A percentile compares a stretch with the other conserved stretches of the same genome.
These are phyloP conservation scores for Clathrus columnatus DNA, from an alignment of 768 basidiomycete species.

Conservation along the genomic window DNA sequence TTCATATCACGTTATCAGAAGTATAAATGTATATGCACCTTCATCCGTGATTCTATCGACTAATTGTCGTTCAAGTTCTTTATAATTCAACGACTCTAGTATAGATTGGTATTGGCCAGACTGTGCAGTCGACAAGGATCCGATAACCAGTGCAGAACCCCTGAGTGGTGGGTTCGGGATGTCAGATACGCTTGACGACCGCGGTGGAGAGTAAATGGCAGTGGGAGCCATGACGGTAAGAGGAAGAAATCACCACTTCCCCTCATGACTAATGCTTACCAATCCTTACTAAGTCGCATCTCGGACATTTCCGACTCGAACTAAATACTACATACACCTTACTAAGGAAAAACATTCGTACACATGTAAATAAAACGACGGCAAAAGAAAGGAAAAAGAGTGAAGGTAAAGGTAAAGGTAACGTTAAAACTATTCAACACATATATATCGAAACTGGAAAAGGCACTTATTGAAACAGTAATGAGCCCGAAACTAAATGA, in stretches of 20 bases:
- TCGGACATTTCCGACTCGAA: no score
- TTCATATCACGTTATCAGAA: slow-evolving; percentile 1
- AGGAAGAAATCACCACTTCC: slow-evolving; percentile 13
- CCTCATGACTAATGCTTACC: no score
- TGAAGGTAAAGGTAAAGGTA: no score
- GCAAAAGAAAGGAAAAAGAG: no score
- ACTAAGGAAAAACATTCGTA: no score
- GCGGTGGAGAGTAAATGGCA: slow-evolving; percentile 34
- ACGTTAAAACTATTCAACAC: no score
- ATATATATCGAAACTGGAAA: no score
- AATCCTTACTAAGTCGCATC: no score
- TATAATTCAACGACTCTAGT: slow-evolving; percentile 36
- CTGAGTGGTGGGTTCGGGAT: slow-evolving; percentile 10
- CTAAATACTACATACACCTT: no score
- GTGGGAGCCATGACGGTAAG: slow-evolving; percentile 49
- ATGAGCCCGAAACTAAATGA: no score
- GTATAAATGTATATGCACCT: slow-evolving; percentile 38
- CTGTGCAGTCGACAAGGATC: slow-evolving; percentile 68
- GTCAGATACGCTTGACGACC: slow-evolving; percentile 7
- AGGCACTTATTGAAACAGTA: no score
- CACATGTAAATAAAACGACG: no score
- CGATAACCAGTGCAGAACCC: slow-evolving; percentile 62
- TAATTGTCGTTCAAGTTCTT: slow-evolving; percentile 67
- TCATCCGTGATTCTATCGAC: slow-evolving; percentile 74
- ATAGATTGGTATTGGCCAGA: slow-evolving; percentile 72